phyloP scores from a whole-genome alignment of 2,329 filamentous ascomycete species.

The Chaetomium olivaceum region DNA sequence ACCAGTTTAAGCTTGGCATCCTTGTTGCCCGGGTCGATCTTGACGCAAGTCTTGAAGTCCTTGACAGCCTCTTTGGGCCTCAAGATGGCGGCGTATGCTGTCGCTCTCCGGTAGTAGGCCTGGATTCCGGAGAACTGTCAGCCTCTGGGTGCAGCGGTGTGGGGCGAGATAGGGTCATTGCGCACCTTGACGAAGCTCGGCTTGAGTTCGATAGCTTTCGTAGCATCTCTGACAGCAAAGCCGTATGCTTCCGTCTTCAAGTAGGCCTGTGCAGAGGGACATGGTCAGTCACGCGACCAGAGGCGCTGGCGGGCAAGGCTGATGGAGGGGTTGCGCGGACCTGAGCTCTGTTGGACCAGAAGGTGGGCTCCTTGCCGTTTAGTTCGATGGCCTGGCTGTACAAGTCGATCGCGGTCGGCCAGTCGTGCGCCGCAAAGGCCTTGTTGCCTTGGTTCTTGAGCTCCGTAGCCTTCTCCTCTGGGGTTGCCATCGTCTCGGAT shows the following conservation, averaged over 20 bases:
- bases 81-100: constrained; percentile 88
- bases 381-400: constrained; percentile 87
- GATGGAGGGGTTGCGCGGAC: constrained; percentile 51
- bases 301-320: neutral
- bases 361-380: constrained; percentile 81
- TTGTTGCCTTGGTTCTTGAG: constrained; percentile 95
- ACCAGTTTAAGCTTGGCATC: constrained; percentile 87
- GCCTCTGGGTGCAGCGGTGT: neutral
- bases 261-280: constrained; percentile 62
- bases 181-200: constrained; percentile 82
- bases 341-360: constrained; percentile 93
- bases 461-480: constrained; percentile 70
- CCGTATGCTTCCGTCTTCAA: constrained; percentile 96
- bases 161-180: neutral
- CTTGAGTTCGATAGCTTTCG: constrained; percentile 87
- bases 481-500: constrained; percentile 34
- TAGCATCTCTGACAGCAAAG: constrained; percentile 86
- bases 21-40: constrained; percentile 82
- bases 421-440: constrained; percentile 86
- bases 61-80: constrained; percentile 83
- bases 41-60: constrained; percentile 90
- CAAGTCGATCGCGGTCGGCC: constrained; percentile 74
- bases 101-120: constrained; percentile 92
- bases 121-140: constrained; percentile 39
- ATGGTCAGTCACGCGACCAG: constrained; percentile 50